These are phyloP conservation scores for Amanita exitialis DNA, from an alignment of 768 basidiomycete species.

Conservation along the genomic window DNA sequence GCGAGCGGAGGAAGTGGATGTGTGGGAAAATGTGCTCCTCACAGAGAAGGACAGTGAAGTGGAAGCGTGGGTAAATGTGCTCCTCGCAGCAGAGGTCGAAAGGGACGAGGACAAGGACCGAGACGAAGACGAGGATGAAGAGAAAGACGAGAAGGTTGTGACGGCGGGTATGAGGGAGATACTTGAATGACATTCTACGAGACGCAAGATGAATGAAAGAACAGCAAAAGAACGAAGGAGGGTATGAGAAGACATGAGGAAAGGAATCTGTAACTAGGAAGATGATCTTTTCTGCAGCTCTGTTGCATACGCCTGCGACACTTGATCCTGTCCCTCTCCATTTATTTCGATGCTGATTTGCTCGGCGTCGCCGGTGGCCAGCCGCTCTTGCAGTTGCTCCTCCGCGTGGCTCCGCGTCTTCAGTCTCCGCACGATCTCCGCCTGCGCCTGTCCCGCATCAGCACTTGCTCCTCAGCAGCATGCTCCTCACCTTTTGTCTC, in stretches of 20 bases:
- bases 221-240: neutral
- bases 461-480: neutral
- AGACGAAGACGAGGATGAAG: neutral
- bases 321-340: conserved; percentile 4
- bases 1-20: neutral
- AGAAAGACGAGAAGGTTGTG: neutral
- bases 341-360: conserved; percentile 34
- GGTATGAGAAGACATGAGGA: neutral
- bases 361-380: conserved; percentile 31
- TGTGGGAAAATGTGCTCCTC: neutral
- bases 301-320: conserved; percentile 2
- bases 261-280: neutral
- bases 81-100: neutral
- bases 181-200: neutral
- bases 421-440: conserved; percentile 24
- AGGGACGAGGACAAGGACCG: neutral
- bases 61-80: neutral
- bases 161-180: neutral
- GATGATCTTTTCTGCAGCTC: conserved; percentile 1
- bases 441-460: conserved; percentile 17
- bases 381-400: conserved; percentile 22
- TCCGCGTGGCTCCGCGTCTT: conserved; percentile 23
- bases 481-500: conserved; percentile 21
- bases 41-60: neutral
- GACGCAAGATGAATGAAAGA: neutral